phyloP scores from a whole-genome alignment of 2,329 filamentous ascomycete species.

The Aureobasidium subglaciale region DNA sequence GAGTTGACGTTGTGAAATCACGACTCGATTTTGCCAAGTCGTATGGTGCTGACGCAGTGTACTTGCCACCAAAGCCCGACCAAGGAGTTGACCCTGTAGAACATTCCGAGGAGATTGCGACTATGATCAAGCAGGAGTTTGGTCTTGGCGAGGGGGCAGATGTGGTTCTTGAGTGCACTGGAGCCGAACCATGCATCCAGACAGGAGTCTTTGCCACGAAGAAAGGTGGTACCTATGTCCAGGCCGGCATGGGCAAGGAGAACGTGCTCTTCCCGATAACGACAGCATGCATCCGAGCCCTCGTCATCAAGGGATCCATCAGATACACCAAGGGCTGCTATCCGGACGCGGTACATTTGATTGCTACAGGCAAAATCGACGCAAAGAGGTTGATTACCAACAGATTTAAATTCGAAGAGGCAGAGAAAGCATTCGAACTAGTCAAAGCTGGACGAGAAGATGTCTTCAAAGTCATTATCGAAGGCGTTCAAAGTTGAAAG shows the following conservation, averaged over 20 bases:
- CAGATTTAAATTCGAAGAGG: constrained; percentile 38
- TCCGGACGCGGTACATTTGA: constrained; percentile 42
- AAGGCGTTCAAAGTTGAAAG: constrained; percentile 27
- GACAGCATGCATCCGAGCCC: constrained; percentile 40
- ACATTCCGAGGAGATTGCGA: constrained; percentile 33
- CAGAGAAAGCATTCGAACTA: constrained; percentile 43
- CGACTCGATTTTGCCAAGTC: constrained; percentile 69
- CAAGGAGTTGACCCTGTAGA: constrained; percentile 30
- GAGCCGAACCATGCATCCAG: constrained; percentile 43
- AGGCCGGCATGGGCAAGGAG: constrained; percentile 46
- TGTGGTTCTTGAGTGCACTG: constrained; percentile 45
- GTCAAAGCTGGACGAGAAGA: constrained; percentile 28
- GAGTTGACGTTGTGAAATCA: constrained; percentile 75
- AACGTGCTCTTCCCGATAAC: constrained; percentile 48
- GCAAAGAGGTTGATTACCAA: constrained; percentile 36
- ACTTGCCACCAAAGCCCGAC: constrained; percentile 31
- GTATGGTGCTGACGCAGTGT: constrained; percentile 39
- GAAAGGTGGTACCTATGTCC: constrained; percentile 44
- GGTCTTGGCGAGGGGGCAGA: constrained; percentile 41
- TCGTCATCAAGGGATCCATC: constrained; percentile 46
- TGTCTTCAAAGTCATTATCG: constrained; percentile 29
- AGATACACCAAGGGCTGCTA: constrained; percentile 47
- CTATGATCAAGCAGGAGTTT: constrained; percentile 34
- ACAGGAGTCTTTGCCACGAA: constrained; percentile 39
- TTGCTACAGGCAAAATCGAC: constrained; percentile 42